Base-by-base conservation (phyloP, 177 flowering plant species). In the Vitis hybrid region DNA sequence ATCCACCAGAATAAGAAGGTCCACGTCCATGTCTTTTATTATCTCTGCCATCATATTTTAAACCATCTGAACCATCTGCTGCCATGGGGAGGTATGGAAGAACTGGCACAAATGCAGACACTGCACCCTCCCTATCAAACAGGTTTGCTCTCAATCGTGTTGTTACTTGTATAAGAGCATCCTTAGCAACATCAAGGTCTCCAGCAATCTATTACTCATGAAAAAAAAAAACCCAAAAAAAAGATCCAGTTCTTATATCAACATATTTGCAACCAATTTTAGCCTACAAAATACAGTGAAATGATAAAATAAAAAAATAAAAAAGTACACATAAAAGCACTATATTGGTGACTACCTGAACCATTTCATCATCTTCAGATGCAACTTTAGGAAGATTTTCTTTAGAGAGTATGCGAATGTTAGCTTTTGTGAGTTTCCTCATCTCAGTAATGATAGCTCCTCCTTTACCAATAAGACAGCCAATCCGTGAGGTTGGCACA, bases 401-500 rank as follows among this genome's bases (percentile, higher is more conserved):
- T 80, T 91, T 92, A 0, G 97, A 79, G 39, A 89, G 88, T 66
- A 93, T 87, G 67, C 97, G 97, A 26, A 96, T 96, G 76, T 86
- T 92, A 61, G 99, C 99, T 77, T 83, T 93, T 12, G 98, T 93
- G 18, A 81, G 62, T 71, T 77, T 92, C 81, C 98, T 89, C 89
- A 96, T 87, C 74, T 96, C 99, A 67, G 86, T 75, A 52, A 96
- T 86, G 55, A 96, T 92, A 51, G 91, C 74, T 62, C 99, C 99
- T 62, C 97, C 97, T 87, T 90, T 96, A 45, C 99, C 99, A 77
- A 93, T 87, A 53, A 96, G 90, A 76, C 97, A 91, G 57, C 98
- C 99, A 81, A 96, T 90, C 50, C 92, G 86, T 39, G 98, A 85
- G 9, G 91, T 74, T 39, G 97, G 95, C 67, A 96, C 99, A 62